Percentiles rank a stretch among this genome's conserved stretches.
phyloP scores from a whole-genome alignment of 306 rosid species.

The Medicago arabica region DNA sequence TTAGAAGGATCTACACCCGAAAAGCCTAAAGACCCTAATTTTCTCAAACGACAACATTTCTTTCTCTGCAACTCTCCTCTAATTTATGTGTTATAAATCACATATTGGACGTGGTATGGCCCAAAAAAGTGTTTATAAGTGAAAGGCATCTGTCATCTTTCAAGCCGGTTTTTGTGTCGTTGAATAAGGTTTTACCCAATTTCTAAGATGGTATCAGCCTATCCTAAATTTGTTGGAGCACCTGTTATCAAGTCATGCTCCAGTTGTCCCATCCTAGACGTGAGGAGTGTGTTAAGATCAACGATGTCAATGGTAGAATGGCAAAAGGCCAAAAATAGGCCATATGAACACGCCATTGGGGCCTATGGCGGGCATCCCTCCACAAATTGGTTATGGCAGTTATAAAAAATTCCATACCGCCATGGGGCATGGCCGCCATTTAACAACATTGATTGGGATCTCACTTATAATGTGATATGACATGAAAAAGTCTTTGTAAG shows the following conservation, averaged over 20 bases:
- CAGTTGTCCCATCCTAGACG: background rate
- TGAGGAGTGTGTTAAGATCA: background rate
- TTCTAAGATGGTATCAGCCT: background rate
- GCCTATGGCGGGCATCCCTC: too few species aligned
- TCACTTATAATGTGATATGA: background rate
- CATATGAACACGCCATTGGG: too few species aligned
- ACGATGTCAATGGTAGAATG: too few species aligned
- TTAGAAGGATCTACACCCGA: background rate
- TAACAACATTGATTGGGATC: background rate
- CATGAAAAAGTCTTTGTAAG: background rate
- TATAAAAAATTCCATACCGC: too few species aligned
- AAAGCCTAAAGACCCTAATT: constrained; percentile 3
- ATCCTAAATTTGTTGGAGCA: background rate
- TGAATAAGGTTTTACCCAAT: background rate
- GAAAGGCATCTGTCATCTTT: background rate
- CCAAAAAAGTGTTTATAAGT: background rate
- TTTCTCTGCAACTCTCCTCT: background rate
- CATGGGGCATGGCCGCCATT: too few species aligned
- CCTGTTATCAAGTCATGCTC: background rate
- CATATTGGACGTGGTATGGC: background rate
- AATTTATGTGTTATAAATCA: background rate
- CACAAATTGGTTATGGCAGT: too few species aligned
- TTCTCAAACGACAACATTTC: background rate
- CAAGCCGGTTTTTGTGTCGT: background rate
- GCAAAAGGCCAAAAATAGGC: too few species aligned